Conservation (phyloP, 805 yeast species). For the Metschnikowia hibisci region DNA sequence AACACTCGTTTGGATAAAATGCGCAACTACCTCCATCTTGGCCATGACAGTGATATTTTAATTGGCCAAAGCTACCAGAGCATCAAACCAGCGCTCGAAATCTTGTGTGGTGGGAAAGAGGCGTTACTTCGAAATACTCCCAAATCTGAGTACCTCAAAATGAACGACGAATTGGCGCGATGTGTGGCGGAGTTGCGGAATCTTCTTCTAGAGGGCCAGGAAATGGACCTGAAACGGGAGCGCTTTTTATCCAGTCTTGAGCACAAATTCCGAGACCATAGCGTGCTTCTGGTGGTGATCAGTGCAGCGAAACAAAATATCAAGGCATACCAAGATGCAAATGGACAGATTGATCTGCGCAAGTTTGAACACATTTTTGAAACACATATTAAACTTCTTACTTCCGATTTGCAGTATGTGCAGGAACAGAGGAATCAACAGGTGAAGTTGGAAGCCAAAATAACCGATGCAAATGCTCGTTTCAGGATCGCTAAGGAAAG, state of each 20-base stretch:
- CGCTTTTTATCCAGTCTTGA: conserved; percentile 41
- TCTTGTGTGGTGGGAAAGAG: conserved; percentile 41
- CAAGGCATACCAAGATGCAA: conserved; percentile 11
- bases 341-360: conserved; percentile 23
- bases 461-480: conserved; percentile 13
- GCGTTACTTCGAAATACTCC: conserved; percentile 38
- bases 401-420: conserved; percentile 47
- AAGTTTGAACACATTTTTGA: conserved; percentile 38
- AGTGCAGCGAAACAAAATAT: conserved; percentile 37
- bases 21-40: conserved; percentile 49
- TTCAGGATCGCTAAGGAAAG: conserved; percentile 11
- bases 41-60: conserved; percentile 56
- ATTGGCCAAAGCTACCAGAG: conserved; percentile 45
- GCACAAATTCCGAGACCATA: conserved; percentile 42
- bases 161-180: conserved; percentile 29
- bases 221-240: conserved; percentile 35
- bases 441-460: conserved; percentile 16
- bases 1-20: conserved; percentile 41
- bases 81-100: conserved; percentile 44
- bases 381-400: conserved; percentile 44
- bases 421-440: conserved; percentile 34
- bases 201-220: conserved; percentile 25
- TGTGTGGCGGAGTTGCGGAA: conserved; percentile 36
- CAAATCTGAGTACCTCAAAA: conserved; percentile 29
- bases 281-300: conserved; percentile 51